A percentile compares a stretch with the other conserved stretches of the same genome.
Conservation (phyloP, 352 stramenopile species). For the Phytophthora rubi region DNA sequence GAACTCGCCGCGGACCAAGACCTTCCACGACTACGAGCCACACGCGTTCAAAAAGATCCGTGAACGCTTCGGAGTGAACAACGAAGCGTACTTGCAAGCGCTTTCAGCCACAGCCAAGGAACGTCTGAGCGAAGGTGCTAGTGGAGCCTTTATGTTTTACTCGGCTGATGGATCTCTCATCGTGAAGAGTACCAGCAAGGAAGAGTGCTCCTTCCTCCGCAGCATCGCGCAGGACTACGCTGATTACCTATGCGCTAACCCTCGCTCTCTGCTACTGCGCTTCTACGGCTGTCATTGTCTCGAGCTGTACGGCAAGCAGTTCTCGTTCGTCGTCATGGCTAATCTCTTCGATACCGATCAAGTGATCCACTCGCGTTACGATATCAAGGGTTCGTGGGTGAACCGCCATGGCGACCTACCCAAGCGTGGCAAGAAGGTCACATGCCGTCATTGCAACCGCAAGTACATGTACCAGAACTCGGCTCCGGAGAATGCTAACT, state of each 20-base stretch:
- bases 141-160: conserved; percentile 93
- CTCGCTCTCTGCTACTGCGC: conserved; percentile 85
- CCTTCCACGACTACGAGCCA: conserved; percentile 90
- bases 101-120: conserved; percentile 89
- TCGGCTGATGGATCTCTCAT: conserved; percentile 89
- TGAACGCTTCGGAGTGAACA: conserved; percentile 84
- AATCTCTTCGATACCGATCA: conserved; percentile 92
- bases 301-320: conserved; percentile 91
- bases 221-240: conserved; percentile 89
- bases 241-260: conserved; percentile 86
- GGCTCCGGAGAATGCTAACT: conserved; percentile 72
- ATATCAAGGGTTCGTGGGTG: conserved; percentile 93
- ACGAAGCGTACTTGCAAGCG: conserved; percentile 83
- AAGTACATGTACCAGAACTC: conserved; percentile 84
- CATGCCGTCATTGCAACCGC: conserved; percentile 89
- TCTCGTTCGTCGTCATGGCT: conserved; percentile 93
- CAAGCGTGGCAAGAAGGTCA: conserved; percentile 89
- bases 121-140: conserved; percentile 87
- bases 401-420: conserved; percentile 83
- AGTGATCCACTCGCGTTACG: conserved; percentile 88
- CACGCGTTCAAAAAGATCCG: conserved; percentile 91
- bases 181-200: conserved; percentile 91
- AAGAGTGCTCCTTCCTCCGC: conserved; percentile 88
- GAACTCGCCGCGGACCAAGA: conserved; percentile 79
- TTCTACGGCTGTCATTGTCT: conserved; percentile 93